phyloP scores from a whole-genome alignment of 306 rosid species.

The peach (Prunus persica) region Prunus_persica_NCBIv2 NC_034011.1:19686501-19687000 shows the following conservation, averaged over 20 bases:
- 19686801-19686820: too few relatives aligned
- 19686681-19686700: background rate
- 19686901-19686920: too few relatives aligned
- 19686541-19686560: background rate
- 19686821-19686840: too few relatives aligned
- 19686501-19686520: background rate
- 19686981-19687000: too few relatives aligned
- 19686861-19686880: too few relatives aligned
- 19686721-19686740: background rate
- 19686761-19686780: conserved; percentile 14
- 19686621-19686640: background rate
- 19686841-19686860: too few relatives aligned
- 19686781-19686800: too few relatives aligned
- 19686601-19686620: background rate
- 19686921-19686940: too few relatives aligned
- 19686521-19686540: background rate
- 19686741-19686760: background rate
- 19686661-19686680: background rate
- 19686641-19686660: background rate
- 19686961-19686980: too few relatives aligned
- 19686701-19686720: background rate
- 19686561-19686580: background rate
- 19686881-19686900: too few relatives aligned
- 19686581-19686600: background rate
- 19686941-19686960: too few relatives aligned